phyloP scores from a whole-genome alignment of 208 protist genomes.

The Wallacemonas sp. region DNA sequence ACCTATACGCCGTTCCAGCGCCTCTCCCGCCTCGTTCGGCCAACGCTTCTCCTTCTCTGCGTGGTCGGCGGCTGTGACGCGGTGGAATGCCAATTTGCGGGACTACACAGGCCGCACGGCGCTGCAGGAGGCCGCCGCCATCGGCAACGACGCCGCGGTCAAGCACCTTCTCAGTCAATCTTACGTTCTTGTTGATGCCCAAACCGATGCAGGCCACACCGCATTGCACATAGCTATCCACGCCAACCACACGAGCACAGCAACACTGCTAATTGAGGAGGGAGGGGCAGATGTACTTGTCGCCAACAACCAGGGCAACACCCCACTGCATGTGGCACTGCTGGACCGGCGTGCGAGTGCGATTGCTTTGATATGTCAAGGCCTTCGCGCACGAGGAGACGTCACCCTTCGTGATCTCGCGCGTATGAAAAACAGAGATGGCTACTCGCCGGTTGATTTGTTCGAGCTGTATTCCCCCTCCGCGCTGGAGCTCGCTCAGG shows the following conservation, averaged over 20 bases:
- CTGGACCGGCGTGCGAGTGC: conserved; percentile 37
- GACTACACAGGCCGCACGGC: conserved; percentile 79
- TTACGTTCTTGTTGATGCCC: conserved; percentile 53
- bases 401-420: conserved; percentile 18
- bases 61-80: conserved; percentile 42
- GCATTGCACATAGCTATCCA: conserved; percentile 68
- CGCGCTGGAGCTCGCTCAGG: conserved; percentile 53
- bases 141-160: conserved; percentile 55
- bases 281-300: conserved; percentile 34
- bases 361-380: conserved; percentile 55
- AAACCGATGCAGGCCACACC: conserved; percentile 52
- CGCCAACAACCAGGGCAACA: conserved; percentile 33
- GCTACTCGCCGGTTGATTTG: conserved; percentile 52
- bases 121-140: conserved; percentile 65
- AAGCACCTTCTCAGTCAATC: conserved; percentile 54
- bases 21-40: conserved; percentile 21
- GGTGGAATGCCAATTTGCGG: conserved; percentile 72
- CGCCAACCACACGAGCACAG: conserved; percentile 36
- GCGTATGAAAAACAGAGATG: conserved; percentile 37
- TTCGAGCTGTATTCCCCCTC: conserved; percentile 62
- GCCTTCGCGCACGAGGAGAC: conserved; percentile 28
- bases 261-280: conserved; percentile 44
- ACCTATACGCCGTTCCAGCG: neutral
- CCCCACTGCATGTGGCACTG: conserved; percentile 63
- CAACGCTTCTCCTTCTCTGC: conserved; percentile 25